Evolutionary conservation across 371 early-diverging fungal genomes (phyloP), one percentile per base, ranked within the genome.

Genomic region (Rhizopus arrhizus): DNA sequence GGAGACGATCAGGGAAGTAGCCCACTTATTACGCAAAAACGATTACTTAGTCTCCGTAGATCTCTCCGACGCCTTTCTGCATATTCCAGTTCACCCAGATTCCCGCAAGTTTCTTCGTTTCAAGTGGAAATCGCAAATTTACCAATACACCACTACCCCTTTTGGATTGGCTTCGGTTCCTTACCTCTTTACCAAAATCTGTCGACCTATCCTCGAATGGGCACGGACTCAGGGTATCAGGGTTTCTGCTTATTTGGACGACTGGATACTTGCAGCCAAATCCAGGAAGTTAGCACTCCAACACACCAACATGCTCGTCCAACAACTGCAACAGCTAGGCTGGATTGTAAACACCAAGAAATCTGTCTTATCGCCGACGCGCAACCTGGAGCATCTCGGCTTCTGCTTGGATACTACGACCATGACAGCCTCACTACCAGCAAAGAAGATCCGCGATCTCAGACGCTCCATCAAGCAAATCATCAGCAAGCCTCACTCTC

Each of bases 141-240:
- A 58, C 52, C 70, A 70, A 51, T 75, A 62, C 53, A 48, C 64
- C 5, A 53, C 62, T 0, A 69, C 73, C 1, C 71, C 70, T 0
- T 75, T 76, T 53, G 74, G 78, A 4, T 61, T 80, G 2, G 68
- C 69, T n/a, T 28, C 68, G 0, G 55, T 61, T 12, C 77, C 77
- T 4, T 59, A 50, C 10, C 50, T 73, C 4, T 77, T 73, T 54
- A 73, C 70, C 36, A 77, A 70, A 58, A 36, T 72, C 4, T 57
- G 61, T 10, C 32, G 49, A 3, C 68, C 77, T 3, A 56, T 73
- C 11, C 58, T 77, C 4, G 61, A 64, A 8, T 64, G 66, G 69
- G 62, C 66, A 0, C 63, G 70, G 0, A 42, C 64, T 0, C 57
- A 62, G n/a, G 70, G 72, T 0, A 66, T 73, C 4, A 46, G 60